A percentile compares a stretch with the other conserved stretches of the same genome.
Conservation (phyloP, 345 rosid genomes). For the Kandelia obovata region DNA sequence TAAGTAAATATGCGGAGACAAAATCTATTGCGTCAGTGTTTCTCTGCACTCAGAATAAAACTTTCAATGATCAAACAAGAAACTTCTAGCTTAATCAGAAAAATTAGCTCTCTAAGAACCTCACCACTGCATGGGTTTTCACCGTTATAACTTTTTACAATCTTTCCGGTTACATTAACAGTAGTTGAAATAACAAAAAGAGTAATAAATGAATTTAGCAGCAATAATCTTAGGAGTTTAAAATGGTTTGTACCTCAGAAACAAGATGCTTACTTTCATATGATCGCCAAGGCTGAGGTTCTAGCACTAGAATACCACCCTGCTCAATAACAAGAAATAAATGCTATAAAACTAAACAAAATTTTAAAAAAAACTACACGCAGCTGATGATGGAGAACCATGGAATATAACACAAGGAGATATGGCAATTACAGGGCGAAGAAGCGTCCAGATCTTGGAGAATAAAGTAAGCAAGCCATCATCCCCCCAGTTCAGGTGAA, state of each 20-base stretch:
- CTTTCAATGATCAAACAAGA: too few relatives aligned
- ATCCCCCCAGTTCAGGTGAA: slow-evolving; percentile 97
- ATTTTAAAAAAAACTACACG: background rate
- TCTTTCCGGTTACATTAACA: background rate
- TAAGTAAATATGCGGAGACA: background rate
- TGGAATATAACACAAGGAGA: background rate
- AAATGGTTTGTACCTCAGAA: slow-evolving; percentile 53
- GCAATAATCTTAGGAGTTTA: background rate
- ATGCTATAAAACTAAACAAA: background rate
- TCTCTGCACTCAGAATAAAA: too few relatives aligned
- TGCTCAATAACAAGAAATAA: slow-evolving; percentile 22
- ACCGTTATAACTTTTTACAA: background rate
- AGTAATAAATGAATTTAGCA: too few relatives aligned
- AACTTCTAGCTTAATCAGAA: too few relatives aligned
- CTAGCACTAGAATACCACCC: slow-evolving; percentile 89
- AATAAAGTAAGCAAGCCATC: slow-evolving; percentile 78
- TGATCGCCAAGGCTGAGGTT: slow-evolving; percentile 97
- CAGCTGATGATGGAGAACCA: background rate
- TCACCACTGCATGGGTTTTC: background rate
- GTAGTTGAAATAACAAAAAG: background rate
- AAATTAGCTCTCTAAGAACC: too few relatives aligned
- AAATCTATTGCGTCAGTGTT: background rate
- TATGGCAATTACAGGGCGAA: slow-evolving; percentile 50
- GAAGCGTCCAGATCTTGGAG: slow-evolving; percentile 74
- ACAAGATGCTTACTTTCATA: slow-evolving; percentile 74